Evolutionary conservation across 2,329 filamentous ascomycete species (phyloP).

Genomic region (Aspergillus pseudoterreus): DNA sequence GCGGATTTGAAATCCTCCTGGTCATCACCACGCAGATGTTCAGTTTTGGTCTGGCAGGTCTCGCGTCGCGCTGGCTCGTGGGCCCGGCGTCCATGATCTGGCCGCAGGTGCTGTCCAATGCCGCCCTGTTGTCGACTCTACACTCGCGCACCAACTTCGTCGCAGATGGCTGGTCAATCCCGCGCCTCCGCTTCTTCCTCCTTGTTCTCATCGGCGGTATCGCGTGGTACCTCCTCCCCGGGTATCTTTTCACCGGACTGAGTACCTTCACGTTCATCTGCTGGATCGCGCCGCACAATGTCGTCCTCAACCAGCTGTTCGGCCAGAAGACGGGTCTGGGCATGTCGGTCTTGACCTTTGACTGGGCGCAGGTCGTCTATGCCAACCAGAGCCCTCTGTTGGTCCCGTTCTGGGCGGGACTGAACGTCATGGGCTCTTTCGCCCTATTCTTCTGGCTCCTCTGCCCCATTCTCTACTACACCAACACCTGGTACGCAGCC

Average conservation of each 20-base stretch:
- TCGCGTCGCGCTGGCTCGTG: conserved; percentile 57
- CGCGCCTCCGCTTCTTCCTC: conserved; percentile 36
- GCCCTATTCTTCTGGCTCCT: conserved; percentile 44
- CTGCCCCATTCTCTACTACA: conserved; percentile 43
- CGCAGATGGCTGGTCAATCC: conserved; percentile 42
- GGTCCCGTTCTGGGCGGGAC: conserved; percentile 53
- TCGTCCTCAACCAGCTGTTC: conserved; percentile 69
- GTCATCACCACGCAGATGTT: conserved; percentile 60
- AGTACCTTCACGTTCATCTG: conserved; percentile 69
- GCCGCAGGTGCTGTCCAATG: conserved; percentile 54
- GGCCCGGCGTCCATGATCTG: conserved; percentile 62
- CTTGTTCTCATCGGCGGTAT: conserved; percentile 29
- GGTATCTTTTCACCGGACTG: conserved; percentile 65
- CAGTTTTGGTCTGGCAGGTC: conserved; percentile 61
- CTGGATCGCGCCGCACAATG: conserved; percentile 66
- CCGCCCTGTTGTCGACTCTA: conserved; percentile 43
- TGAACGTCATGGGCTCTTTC: conserved; percentile 44
- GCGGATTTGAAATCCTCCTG: conserved; percentile 58
- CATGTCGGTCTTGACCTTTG: conserved; percentile 67
- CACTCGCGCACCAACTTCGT: conserved; percentile 31
- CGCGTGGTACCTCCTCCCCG: conserved; percentile 48
- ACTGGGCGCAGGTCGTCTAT: conserved; percentile 70
- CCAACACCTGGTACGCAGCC: conserved; percentile 56
- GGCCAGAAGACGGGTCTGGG: conserved; percentile 65
- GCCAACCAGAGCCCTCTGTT: conserved; percentile 66